Conservation (phyloP, 495 filamentous ascomycete species). For the Daldinia childiae region DNA sequence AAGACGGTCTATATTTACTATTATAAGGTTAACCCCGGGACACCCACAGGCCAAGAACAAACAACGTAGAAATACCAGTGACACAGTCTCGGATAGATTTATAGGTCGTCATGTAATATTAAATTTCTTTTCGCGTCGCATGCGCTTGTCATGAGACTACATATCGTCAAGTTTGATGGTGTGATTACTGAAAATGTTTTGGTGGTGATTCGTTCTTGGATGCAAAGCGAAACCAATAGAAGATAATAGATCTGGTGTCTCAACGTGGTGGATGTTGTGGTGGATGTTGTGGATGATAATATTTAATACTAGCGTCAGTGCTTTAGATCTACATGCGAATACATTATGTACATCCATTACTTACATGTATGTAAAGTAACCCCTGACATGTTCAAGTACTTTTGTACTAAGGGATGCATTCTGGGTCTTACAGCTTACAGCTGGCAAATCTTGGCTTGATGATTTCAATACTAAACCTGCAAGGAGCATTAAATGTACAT, state of each 20-base stretch:
- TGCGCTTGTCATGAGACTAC: not conserved
- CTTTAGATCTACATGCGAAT: no score
- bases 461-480: not conserved
- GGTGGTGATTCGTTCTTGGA: not conserved
- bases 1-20: not conserved
- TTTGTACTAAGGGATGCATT: not conserved
- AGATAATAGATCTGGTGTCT: not conserved
- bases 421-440: not conserved
- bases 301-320: no score
- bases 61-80: not conserved
- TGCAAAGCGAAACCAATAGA: not conserved
- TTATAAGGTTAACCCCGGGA: not conserved
- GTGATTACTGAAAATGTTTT: not conserved
- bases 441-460: not conserved
- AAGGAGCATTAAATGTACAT: no score
- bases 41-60: not conserved
- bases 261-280: not conserved
- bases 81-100: not conserved
- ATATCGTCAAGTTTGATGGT: not conserved
- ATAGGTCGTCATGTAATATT: not conserved
- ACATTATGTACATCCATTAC: no score
- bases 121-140: no score
- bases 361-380: no score
- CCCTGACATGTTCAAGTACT: not conserved
- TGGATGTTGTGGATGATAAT: no score